Conservation (phyloP, 495 filamentous ascomycete genomes). For the Aspergillus saccharolyticus region DNA sequence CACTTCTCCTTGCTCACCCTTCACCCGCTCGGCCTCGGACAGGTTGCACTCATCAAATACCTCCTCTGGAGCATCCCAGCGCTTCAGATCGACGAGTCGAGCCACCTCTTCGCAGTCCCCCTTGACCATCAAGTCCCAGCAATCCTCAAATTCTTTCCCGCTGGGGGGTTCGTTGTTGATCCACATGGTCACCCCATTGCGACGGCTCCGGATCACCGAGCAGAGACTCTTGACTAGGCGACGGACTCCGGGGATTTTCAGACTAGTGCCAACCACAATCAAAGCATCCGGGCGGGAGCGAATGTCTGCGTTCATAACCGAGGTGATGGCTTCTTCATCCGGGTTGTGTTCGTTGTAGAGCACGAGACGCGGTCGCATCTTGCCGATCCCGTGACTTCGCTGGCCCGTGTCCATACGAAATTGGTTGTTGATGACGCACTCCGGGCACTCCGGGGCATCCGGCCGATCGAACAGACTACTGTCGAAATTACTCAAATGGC, state of each 20-base stretch:
- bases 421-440: conserved; percentile 68
- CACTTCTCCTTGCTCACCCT: conserved; percentile 25
- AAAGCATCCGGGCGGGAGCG: conserved; percentile 82
- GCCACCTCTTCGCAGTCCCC: conserved; percentile 89
- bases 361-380: conserved; percentile 86
- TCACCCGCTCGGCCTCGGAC: conserved; percentile 36
- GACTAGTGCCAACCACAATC: conserved; percentile 88
- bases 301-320: conserved; percentile 78
- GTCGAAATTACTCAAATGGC: conserved; percentile 69
- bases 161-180: conserved; percentile 83
- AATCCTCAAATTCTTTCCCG: conserved; percentile 80
- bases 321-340: conserved; percentile 91
- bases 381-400: conserved; percentile 88
- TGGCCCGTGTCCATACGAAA: conserved; percentile 78
- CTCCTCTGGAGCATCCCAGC: conserved; percentile 62
- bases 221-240: conserved; percentile 90
- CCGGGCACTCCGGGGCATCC: conserved; percentile 72
- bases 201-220: conserved; percentile 65
- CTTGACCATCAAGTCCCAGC: conserved; percentile 84
- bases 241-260: conserved; percentile 90
- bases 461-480: conserved; percentile 77
- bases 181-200: conserved; percentile 90
- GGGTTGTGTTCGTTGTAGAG: conserved; percentile 97
- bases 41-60: conserved; percentile 42
- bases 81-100: conserved; percentile 62